Conservation (phyloP, 805 yeast species). For the Wickerhamomyces chaumierensis region DNA sequence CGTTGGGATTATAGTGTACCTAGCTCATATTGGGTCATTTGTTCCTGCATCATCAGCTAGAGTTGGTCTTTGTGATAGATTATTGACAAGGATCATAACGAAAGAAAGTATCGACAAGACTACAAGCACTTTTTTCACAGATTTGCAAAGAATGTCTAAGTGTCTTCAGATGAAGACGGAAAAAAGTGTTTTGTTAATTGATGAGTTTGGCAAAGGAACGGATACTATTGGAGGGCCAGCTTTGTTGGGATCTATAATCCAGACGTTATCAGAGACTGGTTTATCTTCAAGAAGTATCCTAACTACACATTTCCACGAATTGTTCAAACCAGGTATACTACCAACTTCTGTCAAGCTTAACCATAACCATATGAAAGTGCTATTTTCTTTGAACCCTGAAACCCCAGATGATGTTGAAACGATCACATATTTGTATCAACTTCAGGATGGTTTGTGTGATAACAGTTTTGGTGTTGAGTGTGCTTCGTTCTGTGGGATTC, state of each 20-base stretch:
- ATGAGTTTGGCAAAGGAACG: constrained; percentile 47
- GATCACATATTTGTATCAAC: constrained; percentile 23
- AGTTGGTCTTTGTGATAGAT: constrained; percentile 35
- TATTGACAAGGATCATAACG: constrained; percentile 33
- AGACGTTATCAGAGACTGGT: constrained; percentile 8
- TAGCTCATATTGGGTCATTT: constrained; percentile 44
- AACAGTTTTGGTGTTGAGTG: constrained; percentile 29
- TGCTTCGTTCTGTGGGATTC: constrained; percentile 28
- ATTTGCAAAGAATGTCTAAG: constrained; percentile 31
- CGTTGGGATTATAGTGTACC: constrained; percentile 33
- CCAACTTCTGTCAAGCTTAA: constrained; percentile 12
- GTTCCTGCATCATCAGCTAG: constrained; percentile 38
- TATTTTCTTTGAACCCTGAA: constrained; percentile 5
- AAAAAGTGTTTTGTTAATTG: constrained; percentile 33
- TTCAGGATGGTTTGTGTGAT: constrained; percentile 22
- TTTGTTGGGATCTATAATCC: constrained; percentile 28
- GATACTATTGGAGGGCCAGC: constrained; percentile 35
- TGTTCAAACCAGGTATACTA: constrained; percentile 21
- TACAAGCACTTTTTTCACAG: constrained; percentile 41
- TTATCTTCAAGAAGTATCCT: constrained; percentile 20
- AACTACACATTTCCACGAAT: constrained; percentile 34
- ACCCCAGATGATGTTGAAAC: constrained; percentile 4
- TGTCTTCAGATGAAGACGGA: constrained; percentile 28
- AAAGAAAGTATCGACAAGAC: constrained; percentile 27
- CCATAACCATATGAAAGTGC: constrained; percentile 26